Percentiles rank a stretch among this genome's conserved stretches.
Conservation (phyloP, 805 yeast genomes). For the Monosporozyma aquatica region DNA sequence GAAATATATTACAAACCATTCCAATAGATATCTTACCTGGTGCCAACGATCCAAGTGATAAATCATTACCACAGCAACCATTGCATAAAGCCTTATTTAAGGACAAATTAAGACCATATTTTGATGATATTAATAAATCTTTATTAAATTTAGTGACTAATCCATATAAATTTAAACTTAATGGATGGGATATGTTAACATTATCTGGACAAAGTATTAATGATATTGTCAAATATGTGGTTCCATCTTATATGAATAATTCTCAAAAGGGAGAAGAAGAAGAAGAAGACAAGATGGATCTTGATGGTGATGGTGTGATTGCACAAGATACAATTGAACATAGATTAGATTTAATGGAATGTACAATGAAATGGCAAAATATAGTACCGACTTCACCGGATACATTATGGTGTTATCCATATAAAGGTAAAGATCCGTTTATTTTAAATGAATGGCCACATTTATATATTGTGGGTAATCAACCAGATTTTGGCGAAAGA, state of each 20-base stretch:
- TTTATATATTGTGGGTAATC: slow-evolving; percentile 81
- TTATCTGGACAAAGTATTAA: slow-evolving; percentile 78
- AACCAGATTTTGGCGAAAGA: slow-evolving; percentile 48
- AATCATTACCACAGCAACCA: slow-evolving; percentile 81
- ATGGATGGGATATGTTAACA: slow-evolving; percentile 52
- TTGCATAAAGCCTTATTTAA: slow-evolving; percentile 69
- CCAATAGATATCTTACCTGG: slow-evolving; percentile 85
- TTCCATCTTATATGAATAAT: slow-evolving; percentile 27
- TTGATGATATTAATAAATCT: slow-evolving; percentile 34
- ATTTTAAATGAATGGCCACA: slow-evolving; percentile 73
- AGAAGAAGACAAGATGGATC: slow-evolving; percentile 8
- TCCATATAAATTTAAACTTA: slow-evolving; percentile 62
- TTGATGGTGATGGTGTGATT: not conserved
- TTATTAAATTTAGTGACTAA: slow-evolving; percentile 45
- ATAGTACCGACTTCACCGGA: slow-evolving; percentile 94
- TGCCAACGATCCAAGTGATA: slow-evolving; percentile 71
- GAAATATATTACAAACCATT: slow-evolving; percentile 46
- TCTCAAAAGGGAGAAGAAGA: slow-evolving; percentile 18
- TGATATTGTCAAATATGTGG: slow-evolving; percentile 64
- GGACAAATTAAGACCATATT: slow-evolving; percentile 32
- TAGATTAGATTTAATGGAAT: slow-evolving; percentile 50
- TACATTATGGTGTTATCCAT: slow-evolving; percentile 86
- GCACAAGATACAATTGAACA: slow-evolving; percentile 18
- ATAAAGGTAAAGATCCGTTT: slow-evolving; percentile 68
- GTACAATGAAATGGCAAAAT: slow-evolving; percentile 74